Percentiles rank a stretch among this genome's conserved stretches.
phyloP scores from a whole-genome alignment of 495 filamentous ascomycete genomes.

The Cercophora sp. region DNA sequence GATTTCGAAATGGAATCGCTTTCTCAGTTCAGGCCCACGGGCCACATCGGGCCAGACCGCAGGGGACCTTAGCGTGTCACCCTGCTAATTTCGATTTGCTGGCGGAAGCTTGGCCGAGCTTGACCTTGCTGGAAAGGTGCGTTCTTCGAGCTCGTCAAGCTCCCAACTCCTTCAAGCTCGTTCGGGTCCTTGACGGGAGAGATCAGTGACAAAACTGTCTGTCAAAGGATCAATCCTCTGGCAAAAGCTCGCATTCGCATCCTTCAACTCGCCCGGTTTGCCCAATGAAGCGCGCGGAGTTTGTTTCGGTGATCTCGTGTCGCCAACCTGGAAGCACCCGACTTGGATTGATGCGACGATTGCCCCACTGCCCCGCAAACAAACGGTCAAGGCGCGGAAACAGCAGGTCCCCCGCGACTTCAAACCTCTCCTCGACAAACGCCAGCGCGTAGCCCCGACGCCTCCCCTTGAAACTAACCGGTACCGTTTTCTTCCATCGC shows the following conservation, averaged over 20 bases:
- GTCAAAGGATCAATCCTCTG: no score
- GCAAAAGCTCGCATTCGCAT: no score
- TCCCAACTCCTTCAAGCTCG: no score
- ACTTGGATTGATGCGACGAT: slow-evolving; percentile 12
- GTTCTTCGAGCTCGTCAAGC: no score
- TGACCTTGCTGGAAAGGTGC: no score
- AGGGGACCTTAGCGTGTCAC: background rate
- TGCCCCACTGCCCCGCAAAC: slow-evolving; percentile 7
- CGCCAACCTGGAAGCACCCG: slow-evolving; percentile 8
- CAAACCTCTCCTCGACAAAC: background rate
- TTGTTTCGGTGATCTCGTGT: slow-evolving; percentile 10
- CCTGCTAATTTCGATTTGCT: no score
- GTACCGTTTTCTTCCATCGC: background rate
- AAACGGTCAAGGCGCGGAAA: slow-evolving; percentile 13
- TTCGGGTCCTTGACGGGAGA: no score
- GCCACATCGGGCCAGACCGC: background rate
- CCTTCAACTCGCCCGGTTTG: no score
- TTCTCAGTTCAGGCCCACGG: background rate
- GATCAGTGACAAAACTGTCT: no score
- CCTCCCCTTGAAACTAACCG: slow-evolving; percentile 15
- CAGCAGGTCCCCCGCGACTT: slow-evolving; percentile 5
- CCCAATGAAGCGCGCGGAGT: background rate
- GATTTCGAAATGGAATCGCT: background rate
- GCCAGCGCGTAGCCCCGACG: background rate
- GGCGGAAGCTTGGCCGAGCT: no score